Evolutionary conservation across 208 protist species (phyloP).

Genomic region (Leishmania gerbilli): DNA sequence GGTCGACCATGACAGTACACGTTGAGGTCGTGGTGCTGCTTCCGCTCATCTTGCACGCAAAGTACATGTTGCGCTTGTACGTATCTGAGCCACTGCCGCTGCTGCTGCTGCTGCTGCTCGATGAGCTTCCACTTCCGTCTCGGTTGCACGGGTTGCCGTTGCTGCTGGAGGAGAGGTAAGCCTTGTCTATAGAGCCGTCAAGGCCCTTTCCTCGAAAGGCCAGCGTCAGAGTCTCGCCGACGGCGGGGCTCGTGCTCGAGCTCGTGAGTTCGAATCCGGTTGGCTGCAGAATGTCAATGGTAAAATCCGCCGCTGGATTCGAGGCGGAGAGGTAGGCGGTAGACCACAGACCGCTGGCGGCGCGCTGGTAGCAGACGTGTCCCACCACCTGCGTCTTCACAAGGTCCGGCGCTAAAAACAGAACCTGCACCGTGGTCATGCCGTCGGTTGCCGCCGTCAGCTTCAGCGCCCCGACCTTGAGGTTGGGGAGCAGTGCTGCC

Average conservation of each 20-base stretch:
- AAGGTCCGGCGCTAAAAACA: slow-evolving; percentile 71
- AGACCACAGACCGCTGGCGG: slow-evolving; percentile 50
- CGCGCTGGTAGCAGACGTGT: slow-evolving; percentile 76
- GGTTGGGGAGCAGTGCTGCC: slow-evolving; percentile 60
- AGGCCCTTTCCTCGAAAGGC: slow-evolving; percentile 70
- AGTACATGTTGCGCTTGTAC: slow-evolving; percentile 9
- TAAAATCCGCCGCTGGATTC: slow-evolving; percentile 57
- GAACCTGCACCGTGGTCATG: slow-evolving; percentile 27
- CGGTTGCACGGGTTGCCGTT: slow-evolving; percentile 38
- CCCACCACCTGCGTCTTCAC: slow-evolving; percentile 52
- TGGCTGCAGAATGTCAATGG: slow-evolving; percentile 82
- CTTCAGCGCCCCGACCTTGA: slow-evolving; percentile 48
- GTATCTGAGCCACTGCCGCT: background rate
- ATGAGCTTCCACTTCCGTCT: background rate
- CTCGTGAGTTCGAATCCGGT: slow-evolving; percentile 54
- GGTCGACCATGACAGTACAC: slow-evolving; percentile 72
- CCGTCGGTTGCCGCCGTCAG: background rate
- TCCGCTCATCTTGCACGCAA: slow-evolving; percentile 45
- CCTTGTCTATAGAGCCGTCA: slow-evolving; percentile 48
- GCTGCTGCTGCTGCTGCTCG: background rate
- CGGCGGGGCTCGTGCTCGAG: slow-evolving; percentile 31
- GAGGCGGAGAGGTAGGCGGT: slow-evolving; percentile 48
- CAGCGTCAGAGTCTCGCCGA: slow-evolving; percentile 59
- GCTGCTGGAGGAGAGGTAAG: slow-evolving; percentile 53
- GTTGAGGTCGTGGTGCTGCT: slow-evolving; percentile 34